phyloP scores from a whole-genome alignment of 2,329 filamentous ascomycete species.

The Fusarium sp. region DNA sequence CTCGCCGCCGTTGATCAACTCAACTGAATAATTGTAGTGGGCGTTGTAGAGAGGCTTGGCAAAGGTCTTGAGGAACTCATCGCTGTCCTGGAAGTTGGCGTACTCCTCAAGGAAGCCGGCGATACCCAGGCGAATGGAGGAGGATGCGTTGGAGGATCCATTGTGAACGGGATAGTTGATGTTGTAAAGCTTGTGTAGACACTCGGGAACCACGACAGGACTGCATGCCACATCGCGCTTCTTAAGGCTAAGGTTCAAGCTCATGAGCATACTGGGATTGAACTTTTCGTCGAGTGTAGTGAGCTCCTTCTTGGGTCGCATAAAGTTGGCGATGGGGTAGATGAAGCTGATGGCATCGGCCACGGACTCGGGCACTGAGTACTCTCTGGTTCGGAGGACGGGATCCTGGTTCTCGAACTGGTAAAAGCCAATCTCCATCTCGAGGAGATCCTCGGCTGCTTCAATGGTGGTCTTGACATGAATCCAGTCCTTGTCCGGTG shows the following conservation, averaged over 20 bases:
- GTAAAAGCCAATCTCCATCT: slow-evolving; percentile 56
- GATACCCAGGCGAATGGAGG: slow-evolving; percentile 56
- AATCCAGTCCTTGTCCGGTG: slow-evolving; percentile 55
- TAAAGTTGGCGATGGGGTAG: slow-evolving; percentile 62
- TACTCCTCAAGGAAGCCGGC: slow-evolving; percentile 64
- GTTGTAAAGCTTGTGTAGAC: slow-evolving; percentile 60
- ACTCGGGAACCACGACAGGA: slow-evolving; percentile 51
- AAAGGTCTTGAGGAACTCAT: slow-evolving; percentile 52
- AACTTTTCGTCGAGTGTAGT: slow-evolving; percentile 29
- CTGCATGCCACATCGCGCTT: slow-evolving; percentile 47
- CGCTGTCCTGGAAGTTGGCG: slow-evolving; percentile 57
- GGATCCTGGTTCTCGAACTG: slow-evolving; percentile 51
- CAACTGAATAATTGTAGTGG: slow-evolving; percentile 54
- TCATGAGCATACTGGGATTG: slow-evolving; percentile 11
- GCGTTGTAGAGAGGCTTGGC: slow-evolving; percentile 51
- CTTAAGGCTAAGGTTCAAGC: slow-evolving; percentile 20
- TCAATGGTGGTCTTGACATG: slow-evolving; percentile 55
- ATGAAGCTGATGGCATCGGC: slow-evolving; percentile 57
- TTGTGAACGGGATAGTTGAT: slow-evolving; percentile 51
- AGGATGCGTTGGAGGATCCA: slow-evolving; percentile 46
- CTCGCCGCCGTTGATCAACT: slow-evolving; percentile 56
- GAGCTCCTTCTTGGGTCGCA: slow-evolving; percentile 53
- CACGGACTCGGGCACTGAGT: slow-evolving; percentile 57
- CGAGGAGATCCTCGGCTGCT: slow-evolving; percentile 54
- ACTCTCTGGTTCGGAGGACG: slow-evolving; percentile 58